Conservation (phyloP, 2,329 filamentous ascomycete species). For the Phoma herbarum region DNA sequence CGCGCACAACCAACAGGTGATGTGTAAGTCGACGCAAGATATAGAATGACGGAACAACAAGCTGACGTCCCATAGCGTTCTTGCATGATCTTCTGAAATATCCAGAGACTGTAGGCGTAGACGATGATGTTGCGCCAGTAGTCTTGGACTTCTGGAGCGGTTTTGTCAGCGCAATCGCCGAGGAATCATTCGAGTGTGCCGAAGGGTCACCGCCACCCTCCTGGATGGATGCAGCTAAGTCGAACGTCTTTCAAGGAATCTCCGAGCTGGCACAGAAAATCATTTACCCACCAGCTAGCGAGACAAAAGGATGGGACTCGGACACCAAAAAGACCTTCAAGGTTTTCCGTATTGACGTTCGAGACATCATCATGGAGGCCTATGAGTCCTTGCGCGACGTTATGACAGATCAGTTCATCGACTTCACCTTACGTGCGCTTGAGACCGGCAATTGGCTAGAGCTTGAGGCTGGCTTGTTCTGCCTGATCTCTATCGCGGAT, state of each 20-base stretch:
- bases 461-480: constrained; percentile 65
- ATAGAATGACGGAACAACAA: not conserved
- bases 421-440: constrained; percentile 55
- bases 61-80: constrained; percentile 46
- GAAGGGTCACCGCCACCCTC: constrained; percentile 46
- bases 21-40: constrained; percentile 38
- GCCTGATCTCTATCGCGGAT: constrained; percentile 72
- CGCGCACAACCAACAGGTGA: constrained; percentile 46
- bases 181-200: constrained; percentile 57
- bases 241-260: constrained; percentile 69
- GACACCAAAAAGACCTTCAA: constrained; percentile 72
- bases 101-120: constrained; percentile 72
- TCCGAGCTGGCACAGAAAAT: constrained; percentile 75
- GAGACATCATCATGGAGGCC: constrained; percentile 76
- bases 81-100: constrained; percentile 73
- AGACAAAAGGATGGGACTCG: constrained; percentile 73
- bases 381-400: constrained; percentile 64
- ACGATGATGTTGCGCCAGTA: constrained; percentile 78
- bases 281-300: constrained; percentile 68
- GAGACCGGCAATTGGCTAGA: constrained; percentile 57
- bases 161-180: constrained; percentile 73
- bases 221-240: constrained; percentile 68
- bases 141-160: constrained; percentile 84
- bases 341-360: constrained; percentile 80
- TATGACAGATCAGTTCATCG: constrained; percentile 58